Conservation (phyloP, 768 basidiomycete genomes). For the Chalciporus sphaerocephalus region DNA sequence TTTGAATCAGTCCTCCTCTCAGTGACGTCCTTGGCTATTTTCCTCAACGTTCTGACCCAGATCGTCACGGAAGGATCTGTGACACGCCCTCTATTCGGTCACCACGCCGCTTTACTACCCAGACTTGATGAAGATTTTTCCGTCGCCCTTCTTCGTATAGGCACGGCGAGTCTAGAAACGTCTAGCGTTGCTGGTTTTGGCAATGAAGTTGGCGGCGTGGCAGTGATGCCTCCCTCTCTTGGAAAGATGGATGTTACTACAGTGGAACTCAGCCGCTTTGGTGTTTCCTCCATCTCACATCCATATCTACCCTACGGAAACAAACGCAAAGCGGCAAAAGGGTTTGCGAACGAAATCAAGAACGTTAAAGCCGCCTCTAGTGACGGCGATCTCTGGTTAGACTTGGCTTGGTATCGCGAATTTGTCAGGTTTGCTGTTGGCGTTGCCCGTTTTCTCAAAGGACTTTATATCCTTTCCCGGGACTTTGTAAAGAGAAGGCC, state of each 20-base stretch:
- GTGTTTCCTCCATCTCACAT: conserved; percentile 38
- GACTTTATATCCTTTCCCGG: conserved; percentile 14
- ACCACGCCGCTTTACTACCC: conserved; percentile 39
- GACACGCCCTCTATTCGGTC: conserved; percentile 56
- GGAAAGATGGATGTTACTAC: conserved; percentile 27
- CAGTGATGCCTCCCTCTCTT: conserved; percentile 14
- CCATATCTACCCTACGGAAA: conserved; percentile 25
- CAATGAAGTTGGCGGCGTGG: conserved; percentile 64
- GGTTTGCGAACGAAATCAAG: conserved; percentile 51
- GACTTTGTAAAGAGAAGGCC: conserved; percentile 16
- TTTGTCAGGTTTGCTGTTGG: conserved; percentile 32
- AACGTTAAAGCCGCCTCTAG: conserved; percentile 33
- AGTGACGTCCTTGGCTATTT: conserved; percentile 54
- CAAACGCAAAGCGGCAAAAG: conserved; percentile 27
- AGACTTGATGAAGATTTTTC: conserved; percentile 71
- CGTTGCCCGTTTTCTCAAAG: conserved; percentile 26
- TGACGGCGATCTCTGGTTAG: conserved; percentile 38
- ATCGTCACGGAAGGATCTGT: conserved; percentile 58
- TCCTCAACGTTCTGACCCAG: conserved; percentile 62
- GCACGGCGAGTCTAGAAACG: conserved; percentile 71
- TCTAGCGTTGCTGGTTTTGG: conserved; percentile 68
- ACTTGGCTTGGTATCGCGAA: conserved; percentile 40
- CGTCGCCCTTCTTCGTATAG: conserved; percentile 64
- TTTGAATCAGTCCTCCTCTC: conserved; percentile 61
- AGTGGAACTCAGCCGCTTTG: conserved; percentile 39